Evolutionary conservation across 176 grass and related monocot species (phyloP).

Genomic region (Cymbopogon citratus): DNA sequence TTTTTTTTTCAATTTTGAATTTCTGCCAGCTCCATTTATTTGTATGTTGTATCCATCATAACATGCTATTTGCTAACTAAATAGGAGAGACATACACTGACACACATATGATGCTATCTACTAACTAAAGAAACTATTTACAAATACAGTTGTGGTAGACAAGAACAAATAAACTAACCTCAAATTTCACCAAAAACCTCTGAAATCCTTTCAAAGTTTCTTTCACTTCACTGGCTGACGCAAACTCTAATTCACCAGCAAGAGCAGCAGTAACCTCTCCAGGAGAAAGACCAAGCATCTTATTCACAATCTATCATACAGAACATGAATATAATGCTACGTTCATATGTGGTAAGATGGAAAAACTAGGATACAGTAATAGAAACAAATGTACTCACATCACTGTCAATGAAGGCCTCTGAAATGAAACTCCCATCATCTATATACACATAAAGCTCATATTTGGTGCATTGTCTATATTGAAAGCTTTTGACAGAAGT

Average conservation of each 20-base stretch:
- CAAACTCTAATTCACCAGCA: constrained; percentile 42
- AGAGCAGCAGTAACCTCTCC: constrained; percentile 57
- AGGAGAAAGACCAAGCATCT: constrained; percentile 55
- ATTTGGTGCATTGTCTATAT: constrained; percentile 40
- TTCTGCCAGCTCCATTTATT: neutral
- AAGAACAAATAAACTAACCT: constrained; percentile 44
- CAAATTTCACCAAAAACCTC: constrained; percentile 61
- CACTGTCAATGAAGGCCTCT: constrained; percentile 54
- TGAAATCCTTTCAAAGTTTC: constrained; percentile 54
- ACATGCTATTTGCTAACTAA: neutral
- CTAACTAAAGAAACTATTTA: neutral
- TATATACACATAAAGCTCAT: constrained; percentile 65
- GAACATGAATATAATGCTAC: neutral
- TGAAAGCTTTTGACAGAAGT: constrained; percentile 61
- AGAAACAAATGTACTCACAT: constrained; percentile 42
- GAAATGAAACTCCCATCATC: constrained; percentile 95
- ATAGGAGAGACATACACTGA: too few species aligned
- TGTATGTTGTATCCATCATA: neutral
- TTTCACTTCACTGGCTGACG: constrained; percentile 40
- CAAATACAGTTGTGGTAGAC: neutral
- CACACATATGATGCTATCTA: neutral
- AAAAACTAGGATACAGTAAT: constrained; percentile 2
- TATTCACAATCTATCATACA: constrained; percentile 63
- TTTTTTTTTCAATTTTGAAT: neutral
- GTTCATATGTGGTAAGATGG: neutral